Evolutionary conservation across 345 rosid species (phyloP), one percentile per base, ranked within the genome.

Genomic region (Gossypium stocksii): DNA sequence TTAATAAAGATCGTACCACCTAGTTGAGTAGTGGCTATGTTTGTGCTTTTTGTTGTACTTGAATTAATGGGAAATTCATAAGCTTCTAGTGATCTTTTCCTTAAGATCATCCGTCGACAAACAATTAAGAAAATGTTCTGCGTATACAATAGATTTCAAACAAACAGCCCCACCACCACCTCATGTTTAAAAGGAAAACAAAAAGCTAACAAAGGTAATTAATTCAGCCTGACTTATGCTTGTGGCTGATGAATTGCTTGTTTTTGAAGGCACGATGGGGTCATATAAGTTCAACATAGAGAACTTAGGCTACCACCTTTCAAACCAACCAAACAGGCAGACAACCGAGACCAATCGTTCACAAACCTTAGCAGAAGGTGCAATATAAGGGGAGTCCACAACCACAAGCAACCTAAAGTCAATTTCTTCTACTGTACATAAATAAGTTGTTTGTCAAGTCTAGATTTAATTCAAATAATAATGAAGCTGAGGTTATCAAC

Each of bases 401-500:
- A 58, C 23, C 34, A 66, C 38, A 66, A 16, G 34, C 25, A 66
- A 66, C 71, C 19, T 66, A 45, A 46, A 67, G 2, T 48, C 22
- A 25, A 46, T 46, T 22, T 66, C 71, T 22, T 65, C 46, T 45
- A 46, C 56, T 16, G 41, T 25, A 68, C 58, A 68, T 23, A 22
- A 48, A 49, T 25, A 48, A 68, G 43, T 25, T 14, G 41, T 23
- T 48, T 23, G 41, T 23, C 22, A 46, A 46, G 71, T 67, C 13
- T 3, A 67, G 17, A 43, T 68, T 68, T 25, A 3, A 15, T 49
- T 68, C 44, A 25, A 58, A 17, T 25, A 15, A 10, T 41, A 51
- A 27, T 69, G 59, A 69, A 27, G 73, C 73, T 69, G 45, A 51
- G 60, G 11, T 29, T 27, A 51, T 17, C 23, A 49, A 58, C 61